These are phyloP conservation scores for Boletales sp. DNA, from an alignment of 768 basidiomycete genomes.

Conservation along the genomic window DNA sequence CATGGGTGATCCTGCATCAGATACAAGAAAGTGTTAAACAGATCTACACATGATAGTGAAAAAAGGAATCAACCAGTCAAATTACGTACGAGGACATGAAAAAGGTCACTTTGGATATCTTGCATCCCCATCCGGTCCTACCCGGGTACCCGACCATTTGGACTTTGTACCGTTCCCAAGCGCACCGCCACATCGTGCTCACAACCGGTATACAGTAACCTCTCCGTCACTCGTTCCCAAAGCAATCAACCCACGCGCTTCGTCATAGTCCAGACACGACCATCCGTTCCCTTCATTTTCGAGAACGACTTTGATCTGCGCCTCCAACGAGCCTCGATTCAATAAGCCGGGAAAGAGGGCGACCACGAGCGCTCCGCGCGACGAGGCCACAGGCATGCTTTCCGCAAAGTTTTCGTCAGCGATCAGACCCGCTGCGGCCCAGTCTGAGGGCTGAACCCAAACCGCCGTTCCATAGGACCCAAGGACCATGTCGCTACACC, in stretches of 20 bases:
- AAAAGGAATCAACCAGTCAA: too few relatives aligned
- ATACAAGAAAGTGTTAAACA: too few relatives aligned
- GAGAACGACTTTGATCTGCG: slow-evolving; percentile 29
- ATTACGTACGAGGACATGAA: too few relatives aligned
- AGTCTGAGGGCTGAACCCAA: slow-evolving; percentile 58
- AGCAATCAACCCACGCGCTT: slow-evolving; percentile 49
- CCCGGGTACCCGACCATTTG: too few relatives aligned
- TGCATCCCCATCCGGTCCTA: too few relatives aligned
- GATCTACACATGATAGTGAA: too few relatives aligned
- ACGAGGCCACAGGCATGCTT: slow-evolving; percentile 12
- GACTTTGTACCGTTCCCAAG: neutral
- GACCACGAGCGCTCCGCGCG: slow-evolving; percentile 42
- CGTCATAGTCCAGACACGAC: slow-evolving; percentile 62
- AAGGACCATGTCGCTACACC: slow-evolving; percentile 51
- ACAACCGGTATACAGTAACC: slow-evolving; percentile 35
- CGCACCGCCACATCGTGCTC: slow-evolving; percentile 1
- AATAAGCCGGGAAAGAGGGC: slow-evolving; percentile 47
- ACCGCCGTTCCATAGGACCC: slow-evolving; percentile 56
- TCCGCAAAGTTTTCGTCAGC: slow-evolving; percentile 15
- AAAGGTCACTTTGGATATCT: too few relatives aligned
- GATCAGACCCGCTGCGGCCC: slow-evolving; percentile 37
- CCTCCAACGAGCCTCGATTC: slow-evolving; percentile 13
- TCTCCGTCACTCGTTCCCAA: slow-evolving; percentile 49
- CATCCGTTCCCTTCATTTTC: slow-evolving; percentile 35
- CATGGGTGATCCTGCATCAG: too few relatives aligned